Evolutionary conservation across 805 yeast genomes (phyloP).

Genomic region (Millerozyma miso): DNA sequence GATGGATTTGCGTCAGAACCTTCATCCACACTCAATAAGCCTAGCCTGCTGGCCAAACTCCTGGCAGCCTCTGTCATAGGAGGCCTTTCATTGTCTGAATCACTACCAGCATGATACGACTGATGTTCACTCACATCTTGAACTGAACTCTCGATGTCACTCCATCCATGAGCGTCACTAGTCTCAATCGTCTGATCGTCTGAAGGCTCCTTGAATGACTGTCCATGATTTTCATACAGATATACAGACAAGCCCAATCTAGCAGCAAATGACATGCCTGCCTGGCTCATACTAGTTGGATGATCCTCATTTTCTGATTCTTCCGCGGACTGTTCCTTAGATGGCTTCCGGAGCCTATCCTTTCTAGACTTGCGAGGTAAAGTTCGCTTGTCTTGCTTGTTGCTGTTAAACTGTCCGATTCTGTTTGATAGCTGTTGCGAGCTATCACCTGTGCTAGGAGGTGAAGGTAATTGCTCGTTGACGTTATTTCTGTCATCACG

Average conservation of each 20-base stretch:
- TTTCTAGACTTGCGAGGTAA: not conserved
- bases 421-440: not conserved
- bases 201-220: not conserved
- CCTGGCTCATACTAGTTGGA: constrained; percentile 20
- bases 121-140: constrained; percentile 3
- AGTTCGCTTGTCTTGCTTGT: not conserved
- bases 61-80: constrained; percentile 30
- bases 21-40: constrained; percentile 10
- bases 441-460: constrained; percentile 1
- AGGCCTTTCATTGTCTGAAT: constrained; percentile 11
- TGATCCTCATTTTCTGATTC: constrained; percentile 7
- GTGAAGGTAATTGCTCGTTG: not conserved
- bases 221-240: not conserved
- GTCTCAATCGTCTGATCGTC: not conserved
- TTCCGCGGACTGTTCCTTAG: not conserved
- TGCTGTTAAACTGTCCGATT: not conserved
- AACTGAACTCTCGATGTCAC: constrained; percentile 6
- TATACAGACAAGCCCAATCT: constrained; percentile 16
- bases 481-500: not conserved
- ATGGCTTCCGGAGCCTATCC: not conserved
- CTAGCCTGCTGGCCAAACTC: constrained; percentile 29
- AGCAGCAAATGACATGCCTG: constrained; percentile 30
- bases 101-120: not conserved
- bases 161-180: constrained; percentile 4
- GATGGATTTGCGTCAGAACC: constrained; percentile 1